Base-by-base conservation (phyloP, 1,284 basidiomycete species). In the Sphaerobolus stellatus region DNA sequence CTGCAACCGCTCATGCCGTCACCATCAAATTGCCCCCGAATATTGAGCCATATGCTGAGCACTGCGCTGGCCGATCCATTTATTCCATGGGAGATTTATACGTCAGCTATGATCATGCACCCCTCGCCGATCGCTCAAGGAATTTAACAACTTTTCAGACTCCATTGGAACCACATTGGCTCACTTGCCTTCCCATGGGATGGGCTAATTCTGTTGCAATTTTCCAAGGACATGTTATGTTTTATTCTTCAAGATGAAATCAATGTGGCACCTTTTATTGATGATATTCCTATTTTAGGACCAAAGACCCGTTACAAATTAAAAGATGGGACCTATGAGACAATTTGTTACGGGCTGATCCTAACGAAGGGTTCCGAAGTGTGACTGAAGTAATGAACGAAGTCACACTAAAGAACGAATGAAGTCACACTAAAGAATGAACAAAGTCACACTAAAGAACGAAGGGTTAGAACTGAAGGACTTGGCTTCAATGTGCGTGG, bases 11-110 rank as follows among this genome's bases (percentile, higher is more conserved):
- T 41, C n/a, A 41, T 4, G 18, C 40, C 6, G 33, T 53, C 28
- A 58, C 54, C 2, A 51, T 60, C 13, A 60, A 61, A 41, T 20
- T 41, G 40, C 40, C 40, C 25, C 40, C 71, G 1, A 57, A 65
- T 3, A 62, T 62, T 0, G 68, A 71, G 14, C 54, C 70, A 4
- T 30, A 72, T 1, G 69, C 66, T 1, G 67, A 71, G 48, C 53
- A 59, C 2, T 74, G 70, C 52, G 66, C 64, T 3, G 68, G 65
- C n/a, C 34, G 63, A 1, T 53, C 66, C 0, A 72, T 70, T 53
- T 60, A 64, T 13, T 66, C 58, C 4, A 63, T 66, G 45, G 50
- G 70, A 0, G 68, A 74, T 52, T 48, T 73, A 14, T 71, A 58
- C 48, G 60, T 61, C 2, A 62, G 63, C 24, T 68, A 63, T 31